phyloP scores from a whole-genome alignment of 495 filamentous ascomycete genomes.

The Evansstolkia leycettana region DNA sequence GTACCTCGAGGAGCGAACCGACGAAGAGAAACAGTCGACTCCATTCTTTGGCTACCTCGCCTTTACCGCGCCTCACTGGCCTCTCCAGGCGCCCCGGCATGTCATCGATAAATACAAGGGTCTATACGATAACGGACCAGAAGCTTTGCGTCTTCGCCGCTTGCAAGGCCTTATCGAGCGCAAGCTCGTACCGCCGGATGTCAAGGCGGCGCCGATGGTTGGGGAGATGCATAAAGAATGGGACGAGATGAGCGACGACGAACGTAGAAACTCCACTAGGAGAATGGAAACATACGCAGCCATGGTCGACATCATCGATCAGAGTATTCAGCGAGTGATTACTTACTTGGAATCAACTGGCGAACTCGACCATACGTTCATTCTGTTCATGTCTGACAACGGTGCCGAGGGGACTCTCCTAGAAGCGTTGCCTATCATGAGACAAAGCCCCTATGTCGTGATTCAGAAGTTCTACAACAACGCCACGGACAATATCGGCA shows the following conservation, averaged over 20 bases:
- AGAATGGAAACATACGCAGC: slow-evolving; percentile 41
- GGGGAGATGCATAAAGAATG: slow-evolving; percentile 14
- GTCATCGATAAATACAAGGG: slow-evolving; percentile 20
- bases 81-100: slow-evolving; percentile 13
- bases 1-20: slow-evolving; percentile 27
- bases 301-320: slow-evolving; percentile 41
- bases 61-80: slow-evolving; percentile 31
- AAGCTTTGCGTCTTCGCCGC: slow-evolving; percentile 19
- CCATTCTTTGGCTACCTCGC: slow-evolving; percentile 30
- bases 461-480: slow-evolving; percentile 43
- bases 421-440: slow-evolving; percentile 24
- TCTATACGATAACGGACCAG: slow-evolving; percentile 27
- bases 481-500: slow-evolving; percentile 37
- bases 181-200: slow-evolving; percentile 21
- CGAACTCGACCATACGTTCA: slow-evolving; percentile 41
- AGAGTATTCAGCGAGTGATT: slow-evolving; percentile 36
- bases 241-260: slow-evolving; percentile 25
- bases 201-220: slow-evolving; percentile 18
- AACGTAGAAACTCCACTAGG: slow-evolving; percentile 25
- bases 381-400: slow-evolving; percentile 42
- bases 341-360: slow-evolving; percentile 31
- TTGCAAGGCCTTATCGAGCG: slow-evolving; percentile 21
- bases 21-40: slow-evolving; percentile 16
- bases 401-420: slow-evolving; percentile 36
- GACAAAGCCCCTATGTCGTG: slow-evolving; percentile 20